Evolutionary conservation across 495 filamentous ascomycete genomes (phyloP).

Genomic region (Podospora tetraspora): DNA sequence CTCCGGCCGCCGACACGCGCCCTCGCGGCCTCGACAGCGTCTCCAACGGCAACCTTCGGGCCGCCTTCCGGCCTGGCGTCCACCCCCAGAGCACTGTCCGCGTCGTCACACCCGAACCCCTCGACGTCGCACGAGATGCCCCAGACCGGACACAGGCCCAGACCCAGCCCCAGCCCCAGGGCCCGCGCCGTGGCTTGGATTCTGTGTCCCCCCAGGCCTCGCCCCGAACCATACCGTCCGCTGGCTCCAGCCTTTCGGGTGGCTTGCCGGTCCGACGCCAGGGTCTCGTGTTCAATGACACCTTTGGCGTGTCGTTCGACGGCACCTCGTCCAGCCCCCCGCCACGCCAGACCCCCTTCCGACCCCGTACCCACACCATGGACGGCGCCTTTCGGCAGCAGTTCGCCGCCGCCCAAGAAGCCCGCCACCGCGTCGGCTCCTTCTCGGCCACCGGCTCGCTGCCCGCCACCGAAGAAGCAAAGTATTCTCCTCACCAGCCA

Average conservation of each 20-base stretch:
- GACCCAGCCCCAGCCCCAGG: not conserved
- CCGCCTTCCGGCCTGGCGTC: slow-evolving; percentile 21
- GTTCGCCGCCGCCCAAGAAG: slow-evolving; percentile 33
- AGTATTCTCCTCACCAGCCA: slow-evolving; percentile 26
- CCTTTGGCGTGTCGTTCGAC: slow-evolving; percentile 39
- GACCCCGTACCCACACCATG: slow-evolving; percentile 50
- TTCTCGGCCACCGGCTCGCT: slow-evolving; percentile 47
- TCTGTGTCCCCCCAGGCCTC: slow-evolving; percentile 39
- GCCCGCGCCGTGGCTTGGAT: slow-evolving; percentile 22
- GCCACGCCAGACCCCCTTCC: slow-evolving; percentile 31
- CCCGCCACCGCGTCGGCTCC: slow-evolving; percentile 49
- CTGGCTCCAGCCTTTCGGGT: slow-evolving; percentile 7
- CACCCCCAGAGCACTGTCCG: slow-evolving; percentile 39
- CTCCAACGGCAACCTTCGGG: slow-evolving; percentile 25
- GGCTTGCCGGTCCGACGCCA: slow-evolving; percentile 35
- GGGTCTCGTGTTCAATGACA: slow-evolving; percentile 50
- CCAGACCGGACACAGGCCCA: slow-evolving; percentile 28
- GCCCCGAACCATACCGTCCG: slow-evolving; percentile 40
- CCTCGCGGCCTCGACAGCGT: slow-evolving; percentile 20
- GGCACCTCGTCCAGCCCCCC: slow-evolving; percentile 35
- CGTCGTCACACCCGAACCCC: slow-evolving; percentile 50
- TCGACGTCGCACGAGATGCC: slow-evolving; percentile 27
- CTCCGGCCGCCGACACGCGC: slow-evolving; percentile 24
- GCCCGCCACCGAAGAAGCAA: slow-evolving; percentile 37
- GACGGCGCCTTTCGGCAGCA: slow-evolving; percentile 46